phyloP scores from a whole-genome alignment of 1,284 basidiomycete genomes.

The Calocybe gambosa region DNA sequence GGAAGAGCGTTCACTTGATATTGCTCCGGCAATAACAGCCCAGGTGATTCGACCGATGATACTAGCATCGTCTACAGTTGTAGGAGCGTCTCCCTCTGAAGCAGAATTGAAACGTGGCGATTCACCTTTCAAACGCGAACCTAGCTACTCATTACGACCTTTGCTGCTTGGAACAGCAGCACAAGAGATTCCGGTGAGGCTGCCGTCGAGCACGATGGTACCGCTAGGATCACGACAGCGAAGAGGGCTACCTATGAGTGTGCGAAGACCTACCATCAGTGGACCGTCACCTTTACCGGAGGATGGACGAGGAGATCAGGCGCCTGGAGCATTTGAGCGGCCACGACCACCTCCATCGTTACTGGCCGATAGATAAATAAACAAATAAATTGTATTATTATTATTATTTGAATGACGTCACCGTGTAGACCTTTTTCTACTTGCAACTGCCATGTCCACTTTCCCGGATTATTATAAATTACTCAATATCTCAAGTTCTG shows the following conservation, averaged over 20 bases:
- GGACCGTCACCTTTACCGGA: slow-evolving; percentile 24
- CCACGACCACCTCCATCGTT: slow-evolving; percentile 37
- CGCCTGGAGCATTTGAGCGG: slow-evolving; percentile 34
- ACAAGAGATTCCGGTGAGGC: slow-evolving; percentile 11
- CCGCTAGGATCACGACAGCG: slow-evolving; percentile 21
- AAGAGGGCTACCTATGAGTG: slow-evolving; percentile 14
- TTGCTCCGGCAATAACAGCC: slow-evolving; percentile 5
- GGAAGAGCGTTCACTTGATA: slow-evolving; percentile 13
- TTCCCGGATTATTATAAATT: slow-evolving; percentile 77
- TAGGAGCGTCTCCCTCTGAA: background rate
- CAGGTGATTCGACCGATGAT: slow-evolving; percentile 21
- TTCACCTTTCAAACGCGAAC: slow-evolving; percentile 8
- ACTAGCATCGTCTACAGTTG: slow-evolving; percentile 11
- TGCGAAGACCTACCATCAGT: slow-evolving; percentile 26
- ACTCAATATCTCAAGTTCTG: slow-evolving; percentile 50
- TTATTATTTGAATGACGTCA: slow-evolving; percentile 6
- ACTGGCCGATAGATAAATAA: slow-evolving; percentile 4
- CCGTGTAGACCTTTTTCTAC: background rate
- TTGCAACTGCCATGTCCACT: slow-evolving; percentile 35
- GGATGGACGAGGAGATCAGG: slow-evolving; percentile 21
- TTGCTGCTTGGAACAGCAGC: slow-evolving; percentile 23
- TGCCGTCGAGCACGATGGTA: slow-evolving; percentile 21
- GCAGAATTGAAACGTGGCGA: background rate
- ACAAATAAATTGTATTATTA: background rate
- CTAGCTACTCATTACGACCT: slow-evolving; percentile 19